Conservation (phyloP, 352 stramenopile genomes). For the Phytophthora aleatoria region DNA sequence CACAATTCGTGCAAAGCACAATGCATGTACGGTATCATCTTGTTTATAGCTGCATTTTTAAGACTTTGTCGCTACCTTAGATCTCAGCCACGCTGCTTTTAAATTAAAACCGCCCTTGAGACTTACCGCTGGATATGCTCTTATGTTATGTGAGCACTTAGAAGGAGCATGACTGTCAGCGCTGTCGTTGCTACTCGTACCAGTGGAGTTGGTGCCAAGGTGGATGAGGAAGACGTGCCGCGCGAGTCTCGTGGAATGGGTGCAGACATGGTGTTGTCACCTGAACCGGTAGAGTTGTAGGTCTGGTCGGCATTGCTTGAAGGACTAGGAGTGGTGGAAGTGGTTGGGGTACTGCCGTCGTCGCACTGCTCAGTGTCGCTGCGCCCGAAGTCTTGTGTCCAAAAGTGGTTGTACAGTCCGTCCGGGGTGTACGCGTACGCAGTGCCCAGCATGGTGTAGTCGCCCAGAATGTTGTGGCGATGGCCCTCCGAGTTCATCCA, state of each 20-base stretch:
- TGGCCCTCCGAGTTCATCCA: conserved; percentile 53
- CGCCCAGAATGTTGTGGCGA: conserved; percentile 42
- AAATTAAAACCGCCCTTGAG: too few relatives aligned
- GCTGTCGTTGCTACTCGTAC: not conserved
- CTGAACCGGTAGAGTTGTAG: conserved; percentile 3
- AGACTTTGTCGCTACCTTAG: too few relatives aligned
- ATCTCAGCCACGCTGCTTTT: too few relatives aligned
- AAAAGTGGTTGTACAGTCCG: conserved; percentile 48
- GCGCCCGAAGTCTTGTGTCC: conserved; percentile 63
- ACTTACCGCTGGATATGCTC: too few relatives aligned
- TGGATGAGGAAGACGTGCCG: conserved; percentile 5
- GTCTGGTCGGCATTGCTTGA: not conserved
- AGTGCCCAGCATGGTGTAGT: conserved; percentile 49
- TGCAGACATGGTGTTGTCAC: conserved; percentile 19
- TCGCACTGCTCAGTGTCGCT: conserved; percentile 42
- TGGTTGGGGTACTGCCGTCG: conserved; percentile 9
- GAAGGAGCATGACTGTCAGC: not conserved
- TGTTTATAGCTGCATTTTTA: too few relatives aligned
- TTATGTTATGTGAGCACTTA: not conserved
- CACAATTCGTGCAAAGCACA: too few relatives aligned
- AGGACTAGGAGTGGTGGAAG: not conserved
- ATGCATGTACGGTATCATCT: too few relatives aligned
- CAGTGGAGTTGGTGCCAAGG: not conserved
- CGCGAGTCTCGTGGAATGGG: conserved; percentile 17
- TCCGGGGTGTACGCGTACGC: conserved; percentile 40